Evolutionary conservation across 2,329 filamentous ascomycete species (phyloP).

Genomic region (Calonectria pteridis): DNA sequence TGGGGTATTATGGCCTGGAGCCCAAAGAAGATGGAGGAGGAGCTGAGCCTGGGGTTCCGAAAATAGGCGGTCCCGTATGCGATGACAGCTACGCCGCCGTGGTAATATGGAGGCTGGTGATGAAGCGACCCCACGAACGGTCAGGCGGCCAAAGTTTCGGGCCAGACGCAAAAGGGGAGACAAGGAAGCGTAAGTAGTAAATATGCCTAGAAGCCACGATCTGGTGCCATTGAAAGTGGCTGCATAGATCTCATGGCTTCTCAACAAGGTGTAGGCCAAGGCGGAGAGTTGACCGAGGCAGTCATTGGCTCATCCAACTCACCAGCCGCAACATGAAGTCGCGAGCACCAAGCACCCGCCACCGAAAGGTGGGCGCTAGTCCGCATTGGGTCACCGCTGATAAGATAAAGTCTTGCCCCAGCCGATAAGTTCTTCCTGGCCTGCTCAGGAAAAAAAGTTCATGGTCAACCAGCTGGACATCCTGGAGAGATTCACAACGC

Average conservation of each 20-base stretch:
- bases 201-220: conserved; percentile 12
- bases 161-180: neutral
- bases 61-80: neutral
- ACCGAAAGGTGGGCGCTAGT: conserved; percentile 27
- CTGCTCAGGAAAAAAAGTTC: conserved; percentile 44
- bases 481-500: neutral
- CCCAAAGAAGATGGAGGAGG: neutral
- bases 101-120: neutral
- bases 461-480: neutral
- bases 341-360: conserved; percentile 19
- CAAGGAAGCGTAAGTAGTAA: neutral
- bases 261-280: conserved; percentile 15
- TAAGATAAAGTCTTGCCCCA: conserved; percentile 38
- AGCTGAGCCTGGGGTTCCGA: neutral
- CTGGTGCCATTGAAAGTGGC: conserved; percentile 26
- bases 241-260: conserved; percentile 28
- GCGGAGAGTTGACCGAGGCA: conserved; percentile 18
- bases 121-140: neutral
- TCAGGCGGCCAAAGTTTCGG: conserved; percentile 16
- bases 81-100: neutral
- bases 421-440: conserved; percentile 25
- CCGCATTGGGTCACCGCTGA: conserved; percentile 33
- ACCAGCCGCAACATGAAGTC: conserved; percentile 5
- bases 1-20: conserved; percentile 28
- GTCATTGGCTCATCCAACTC: conserved; percentile 17